Evolutionary conservation across 2,329 filamentous ascomycete species (phyloP).

Genomic region (Rhynchosporium agropyri): DNA sequence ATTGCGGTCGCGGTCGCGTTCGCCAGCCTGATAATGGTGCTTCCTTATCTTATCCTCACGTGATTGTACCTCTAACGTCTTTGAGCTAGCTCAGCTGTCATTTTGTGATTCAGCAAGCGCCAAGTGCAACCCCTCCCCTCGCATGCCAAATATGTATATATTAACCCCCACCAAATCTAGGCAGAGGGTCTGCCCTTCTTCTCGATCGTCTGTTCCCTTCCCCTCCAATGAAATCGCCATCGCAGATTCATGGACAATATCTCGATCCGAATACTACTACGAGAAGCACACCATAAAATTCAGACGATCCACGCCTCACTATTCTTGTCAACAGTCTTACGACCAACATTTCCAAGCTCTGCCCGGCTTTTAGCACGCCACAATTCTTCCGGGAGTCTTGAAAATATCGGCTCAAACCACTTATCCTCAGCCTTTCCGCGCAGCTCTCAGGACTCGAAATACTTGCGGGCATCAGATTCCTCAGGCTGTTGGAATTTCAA

Average conservation of each 20-base stretch:
- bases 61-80: background rate
- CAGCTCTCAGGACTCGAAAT: background rate
- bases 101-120: background rate
- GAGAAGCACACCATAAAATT: background rate
- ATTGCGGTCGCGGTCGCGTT: background rate
- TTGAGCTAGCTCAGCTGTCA: background rate
- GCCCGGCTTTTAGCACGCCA: constrained; percentile 12
- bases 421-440: constrained; percentile 10
- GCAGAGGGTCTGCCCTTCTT: background rate
- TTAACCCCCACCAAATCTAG: background rate
- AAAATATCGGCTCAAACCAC: constrained; percentile 8
- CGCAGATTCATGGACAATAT: constrained; percentile 4
- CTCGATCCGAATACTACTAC: background rate
- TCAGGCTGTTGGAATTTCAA: background rate
- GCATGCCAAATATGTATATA: background rate
- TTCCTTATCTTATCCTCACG: constrained; percentile 3
- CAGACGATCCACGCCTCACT: background rate
- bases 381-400: constrained; percentile 5
- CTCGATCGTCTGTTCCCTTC: background rate
- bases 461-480: background rate
- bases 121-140: constrained; percentile 5
- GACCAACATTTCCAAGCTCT: background rate
- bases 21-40: constrained; percentile 1
- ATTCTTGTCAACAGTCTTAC: background rate
- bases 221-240: background rate